Evolutionary conservation across 257 asterid species (phyloP), one percentile per base, ranked within the genome.

Genomic region (Solanum bukasovii): DNA sequence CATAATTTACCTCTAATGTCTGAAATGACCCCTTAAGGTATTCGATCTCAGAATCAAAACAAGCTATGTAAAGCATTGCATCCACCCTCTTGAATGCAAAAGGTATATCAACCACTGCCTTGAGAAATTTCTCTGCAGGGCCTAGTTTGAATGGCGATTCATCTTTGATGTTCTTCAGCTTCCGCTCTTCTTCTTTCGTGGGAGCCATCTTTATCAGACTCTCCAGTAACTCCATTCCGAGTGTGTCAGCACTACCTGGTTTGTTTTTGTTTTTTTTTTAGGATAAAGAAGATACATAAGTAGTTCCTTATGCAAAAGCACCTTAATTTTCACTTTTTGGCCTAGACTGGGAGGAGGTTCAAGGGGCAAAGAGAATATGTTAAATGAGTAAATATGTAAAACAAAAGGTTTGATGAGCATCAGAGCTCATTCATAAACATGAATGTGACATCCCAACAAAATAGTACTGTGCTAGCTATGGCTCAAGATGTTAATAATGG

Each of bases 171-270:
- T 92, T 96, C 91, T 84, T 89, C 87, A 96, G 91, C 84, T 91
- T 95, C 21, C 88, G 90, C 42, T 95, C 96, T 89, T 96, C 98
- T 91, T 93, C 96, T 88, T 90, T 92, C 2, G 98, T 93, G 4
- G 98, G 98, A 72, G 96, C 98, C 99, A 96, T 96, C 93, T 90
- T 95, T 2, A 94, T 89, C 78, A 96, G 88, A 87, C 97, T 92
- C 91, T 93, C 95, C 1, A 95, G 98, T 74, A 96, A 91, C 91
- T 95, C 99, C 7, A 94, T 71, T 68, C 99, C 96, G 7, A 95
- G 90, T 46, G 91, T 31, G 18, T 95, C 98, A 2, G 95, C 90
- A 86, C 92, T 94, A 84, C 99, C 99, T 95, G 91, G 70, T 70
- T 67, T 2, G 1, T 52, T 52, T 18, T 0, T 4, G 10, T 44